Base-by-base conservation (phyloP, 805 yeast species). In the Crinitomyces ghanaensis region DNA sequence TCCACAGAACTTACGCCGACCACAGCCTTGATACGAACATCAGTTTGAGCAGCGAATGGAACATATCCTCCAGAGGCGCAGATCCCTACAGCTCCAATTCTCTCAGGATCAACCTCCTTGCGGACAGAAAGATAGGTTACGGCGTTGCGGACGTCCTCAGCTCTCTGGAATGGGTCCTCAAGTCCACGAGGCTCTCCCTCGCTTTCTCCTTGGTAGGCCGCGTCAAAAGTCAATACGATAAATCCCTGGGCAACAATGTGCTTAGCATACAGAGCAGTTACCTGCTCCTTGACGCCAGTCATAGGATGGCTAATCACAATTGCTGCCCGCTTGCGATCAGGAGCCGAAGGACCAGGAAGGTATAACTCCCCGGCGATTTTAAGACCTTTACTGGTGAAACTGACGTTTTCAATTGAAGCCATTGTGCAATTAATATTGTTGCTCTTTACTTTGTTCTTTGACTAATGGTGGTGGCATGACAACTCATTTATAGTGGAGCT, bases 111-210 rank as follows among this genome's bases (percentile, higher is more conserved):
- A n/a, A 21, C 24, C 9, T 21, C 24, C 24, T 21, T 21, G n/a
- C 24, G 24, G n/a, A n/a, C n/a, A 9, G 9, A n/a, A 9, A 21
- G n/a, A 21, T 21, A 21, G 24, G 24, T 21, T 9, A 21, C 24
- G 9, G 24, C 24, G n/a, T 9, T 9, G 11, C n/a, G 9, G n/a
- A 21, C n/a, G 24, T 21, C 24, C 24, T 21, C 24, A 21, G n/a
- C 24, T n/a, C 24, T 21, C n/a, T 21, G 24, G n/a, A 9, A 21
- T 9, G 24, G 24, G n/a, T 21, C 24, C n/a, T 21, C 24, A 21
- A 21, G 24, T 9, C n/a, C n/a, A 21, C 24, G 24, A n/a, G 24
- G 24, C 24, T 21, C 24, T 9, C 24, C 24, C 24, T 21, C 24
- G n/a, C 11, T 9, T 21, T 21, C 11, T 9, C 24, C 24, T 21